Evolutionary conservation across 192 early-diverging fungal species (phyloP), one percentile per base, ranked within the genome.

Genomic region (Phycomyces blakesleeanus): DNA sequence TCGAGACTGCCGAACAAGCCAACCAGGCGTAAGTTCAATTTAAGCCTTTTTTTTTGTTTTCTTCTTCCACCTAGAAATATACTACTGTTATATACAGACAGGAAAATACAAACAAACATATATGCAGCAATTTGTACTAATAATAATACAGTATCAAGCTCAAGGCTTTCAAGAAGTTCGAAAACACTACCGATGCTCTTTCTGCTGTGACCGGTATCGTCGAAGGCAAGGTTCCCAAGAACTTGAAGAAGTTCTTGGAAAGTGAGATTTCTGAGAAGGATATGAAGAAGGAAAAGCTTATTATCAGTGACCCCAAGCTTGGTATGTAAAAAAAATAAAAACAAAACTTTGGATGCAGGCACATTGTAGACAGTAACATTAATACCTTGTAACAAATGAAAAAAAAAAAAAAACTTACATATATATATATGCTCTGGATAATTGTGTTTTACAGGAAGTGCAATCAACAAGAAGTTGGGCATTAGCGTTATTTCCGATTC

Each of bases 121-220:
- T n/a, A n/a, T n/a, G n/a, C n/a, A n/a, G n/a, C n/a, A n/a, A n/a
- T n/a, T n/a, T n/a, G n/a, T n/a, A n/a, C n/a, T n/a, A n/a, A n/a
- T n/a, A n/a, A n/a, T n/a, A n/a, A n/a, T n/a, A 27, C 3, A 88
- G 88, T 57, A 85, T 96, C 55, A 97, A 97, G 83, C 85, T 99
- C 64, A 84, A 94, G 74, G 92, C 93, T 58, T 97, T 99, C 78
- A 85, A 87, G 59, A 97, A 97, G 82, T 99, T 99, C 76, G 95
- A 96, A 72, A 97, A 96, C 85, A 99, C 95, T 25, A 94, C 90
- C 59, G 95, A 97, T 72, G 97, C 97, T 27, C 84, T 99, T 74
- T 86, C 91, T 38, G 94, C 97, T 29, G 91, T 95, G 57, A 97
- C 93, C 15, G 94, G 89, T 51, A 74, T 99, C 58, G 88, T 96